These are phyloP conservation scores for Xanthoconium separans DNA, from an alignment of 1,284 basidiomycete genomes.

Conservation along the genomic window DNA sequence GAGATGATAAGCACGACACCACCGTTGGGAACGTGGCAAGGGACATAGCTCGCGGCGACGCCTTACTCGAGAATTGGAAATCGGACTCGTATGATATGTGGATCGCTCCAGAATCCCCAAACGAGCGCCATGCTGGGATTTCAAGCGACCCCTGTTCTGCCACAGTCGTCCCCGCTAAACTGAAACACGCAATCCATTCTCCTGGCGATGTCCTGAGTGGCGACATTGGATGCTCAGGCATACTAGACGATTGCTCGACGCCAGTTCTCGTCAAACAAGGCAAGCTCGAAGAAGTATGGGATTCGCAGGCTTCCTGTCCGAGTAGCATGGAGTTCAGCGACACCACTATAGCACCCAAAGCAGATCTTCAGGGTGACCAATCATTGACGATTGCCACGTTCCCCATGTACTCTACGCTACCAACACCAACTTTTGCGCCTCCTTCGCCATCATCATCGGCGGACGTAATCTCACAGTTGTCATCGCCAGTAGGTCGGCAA, in stretches of 20 bases:
- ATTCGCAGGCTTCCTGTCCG: constrained; percentile 18
- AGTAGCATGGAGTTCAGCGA: constrained; percentile 3
- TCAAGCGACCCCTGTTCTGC: neutral
- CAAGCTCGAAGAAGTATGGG: constrained; percentile 2
- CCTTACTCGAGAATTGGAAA: constrained; percentile 1
- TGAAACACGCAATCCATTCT: neutral
- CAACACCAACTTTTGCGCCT: constrained; percentile 29
- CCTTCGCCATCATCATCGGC: constrained; percentile 31
- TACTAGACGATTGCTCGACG: neutral
- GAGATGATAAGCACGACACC: constrained; percentile 2
- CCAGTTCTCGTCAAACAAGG: neutral
- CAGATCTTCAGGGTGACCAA: constrained; percentile 19
- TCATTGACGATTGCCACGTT: constrained; percentile 16
- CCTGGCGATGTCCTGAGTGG: neutral
- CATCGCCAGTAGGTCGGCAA: constrained; percentile 19
- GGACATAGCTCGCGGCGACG: neutral
- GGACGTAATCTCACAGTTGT: constrained; percentile 24
- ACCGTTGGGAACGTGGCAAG: neutral
- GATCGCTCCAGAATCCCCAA: neutral
- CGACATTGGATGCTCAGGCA: neutral
- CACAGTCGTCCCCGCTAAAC: neutral
- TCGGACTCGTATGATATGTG: constrained; percentile 1
- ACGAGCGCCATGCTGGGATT: constrained; percentile 1
- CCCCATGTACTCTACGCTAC: constrained; percentile 29
- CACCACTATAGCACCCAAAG: constrained; percentile 7